Evolutionary conservation across 1,284 basidiomycete genomes (phyloP).

Genomic region (Trichosporon coremiiforme): DNA sequence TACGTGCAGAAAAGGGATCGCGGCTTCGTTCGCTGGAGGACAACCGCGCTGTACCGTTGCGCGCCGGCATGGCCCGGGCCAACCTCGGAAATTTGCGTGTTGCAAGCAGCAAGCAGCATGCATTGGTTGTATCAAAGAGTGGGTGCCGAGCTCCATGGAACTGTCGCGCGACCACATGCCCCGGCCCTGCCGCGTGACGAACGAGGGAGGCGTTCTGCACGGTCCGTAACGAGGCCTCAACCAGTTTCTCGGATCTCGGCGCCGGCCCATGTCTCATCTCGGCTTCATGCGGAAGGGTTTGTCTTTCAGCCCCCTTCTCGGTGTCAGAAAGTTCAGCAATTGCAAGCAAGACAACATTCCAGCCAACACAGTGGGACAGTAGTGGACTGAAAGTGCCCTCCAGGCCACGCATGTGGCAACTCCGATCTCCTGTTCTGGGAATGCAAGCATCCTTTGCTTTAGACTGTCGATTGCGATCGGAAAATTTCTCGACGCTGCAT

Average conservation of each 20-base stretch:
- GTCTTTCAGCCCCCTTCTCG: neutral
- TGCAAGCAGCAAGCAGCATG: neutral
- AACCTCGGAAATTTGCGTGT: neutral
- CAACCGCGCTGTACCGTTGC: neutral
- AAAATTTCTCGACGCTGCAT: neutral
- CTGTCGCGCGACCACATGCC: conserved; percentile 10
- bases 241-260: neutral
- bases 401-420: neutral
- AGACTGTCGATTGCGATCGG: neutral
- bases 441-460: neutral
- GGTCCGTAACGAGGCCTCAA: neutral
- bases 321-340: no score
- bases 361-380: no score
- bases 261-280: neutral
- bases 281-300: neutral
- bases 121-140: neutral
- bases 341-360: no score
- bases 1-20: neutral
- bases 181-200: neutral
- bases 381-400: neutral
- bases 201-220: neutral
- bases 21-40: neutral
- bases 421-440: neutral
- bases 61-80: neutral
- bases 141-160: conserved; percentile 1